Evolutionary conservation across 148 eudicot genomes (phyloP).

Genomic region (Amaranthus hypochondriacus): DNA sequence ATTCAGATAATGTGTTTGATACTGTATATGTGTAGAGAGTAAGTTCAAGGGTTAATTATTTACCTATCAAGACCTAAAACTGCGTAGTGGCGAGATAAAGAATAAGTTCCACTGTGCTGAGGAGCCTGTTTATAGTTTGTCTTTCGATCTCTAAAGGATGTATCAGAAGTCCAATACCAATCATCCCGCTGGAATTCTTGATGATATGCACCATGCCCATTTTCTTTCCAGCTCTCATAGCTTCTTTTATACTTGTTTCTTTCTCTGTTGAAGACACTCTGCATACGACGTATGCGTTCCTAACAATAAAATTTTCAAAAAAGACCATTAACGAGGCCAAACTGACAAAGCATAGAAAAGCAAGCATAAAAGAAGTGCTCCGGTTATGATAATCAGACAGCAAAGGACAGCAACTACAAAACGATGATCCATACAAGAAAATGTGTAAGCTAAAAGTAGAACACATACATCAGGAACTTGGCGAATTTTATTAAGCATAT

Average conservation of each 20-base stretch:
- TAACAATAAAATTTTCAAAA: constrained; percentile 19
- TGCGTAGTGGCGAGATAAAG: constrained; percentile 86
- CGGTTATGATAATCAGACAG: not conserved
- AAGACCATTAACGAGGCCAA: constrained; percentile 1
- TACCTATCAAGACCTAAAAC: constrained; percentile 98
- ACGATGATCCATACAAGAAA: not conserved
- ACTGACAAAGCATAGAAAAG: not conserved
- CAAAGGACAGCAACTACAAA: not conserved
- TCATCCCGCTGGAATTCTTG: constrained; percentile 89
- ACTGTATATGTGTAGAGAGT: not conserved
- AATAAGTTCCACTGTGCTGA: constrained; percentile 36
- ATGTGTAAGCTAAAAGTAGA: constrained; percentile 2
- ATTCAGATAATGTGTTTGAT: not conserved
- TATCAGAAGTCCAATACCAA: constrained; percentile 92
- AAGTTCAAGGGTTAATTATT: not conserved
- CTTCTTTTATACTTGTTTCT: constrained; percentile 66
- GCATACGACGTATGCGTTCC: constrained; percentile 99
- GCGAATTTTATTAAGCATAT: not conserved
- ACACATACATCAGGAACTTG: constrained; percentile 1
- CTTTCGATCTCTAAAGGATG: constrained; percentile 54
- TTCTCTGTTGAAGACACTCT: constrained; percentile 91
- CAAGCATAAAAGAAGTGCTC: not conserved
- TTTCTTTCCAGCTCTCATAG: constrained; percentile 86
- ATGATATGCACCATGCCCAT: constrained; percentile 64
- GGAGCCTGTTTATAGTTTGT: constrained; percentile 62